Base-by-base conservation (phyloP, 1,284 basidiomycete species). In the Tilletia setariae region DNA sequence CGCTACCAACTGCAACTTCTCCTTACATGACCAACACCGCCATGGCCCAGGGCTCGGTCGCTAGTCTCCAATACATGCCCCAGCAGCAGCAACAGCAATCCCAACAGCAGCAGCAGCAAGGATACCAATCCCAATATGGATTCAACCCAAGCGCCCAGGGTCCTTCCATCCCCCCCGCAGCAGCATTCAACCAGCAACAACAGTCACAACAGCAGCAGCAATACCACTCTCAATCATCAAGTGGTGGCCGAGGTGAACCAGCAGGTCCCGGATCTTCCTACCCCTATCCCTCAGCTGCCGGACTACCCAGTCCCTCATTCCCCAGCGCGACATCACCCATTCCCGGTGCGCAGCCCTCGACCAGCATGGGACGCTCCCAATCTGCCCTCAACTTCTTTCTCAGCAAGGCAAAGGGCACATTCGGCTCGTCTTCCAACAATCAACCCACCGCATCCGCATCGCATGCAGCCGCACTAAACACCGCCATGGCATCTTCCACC, bases 311-410 rank as follows among this genome's bases (percentile, higher is more conserved):
- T 30, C 28, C 51, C 63, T 64, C 30, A 7, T 13, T 23, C 51
- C 63, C 46, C 46, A 23, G 25, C 25, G 44, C n/a, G 11, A 19
- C 28, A 3, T 61, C 56, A 16, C 56, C 56, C 28, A 40, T 35
- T 30, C 56, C 56, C 15, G 28, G 30, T 25, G 28, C 23, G 13
- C 35, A 25, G 30, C 16, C 25, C 30, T 35, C 56, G 28, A 25
- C 23, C 23, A 63, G 62, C 6, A 76, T 79, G 30, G 74, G 75
- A 32, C 69, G 77, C 28, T 77, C 76, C 63, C 77, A 77, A 35
- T 77, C 76, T 7, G 72, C 78, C 13, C 74, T 79, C 72, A 78
- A 78, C 70, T 79, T 79, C 53, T 67, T 79, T 23, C 67, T 79
- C 56, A 74, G 68, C 68, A 79, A 78, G 67, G 78, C 78, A 2